These are phyloP conservation scores for Trametes maxima DNA, from an alignment of 768 basidiomycete genomes.

Conservation along the genomic window DNA sequence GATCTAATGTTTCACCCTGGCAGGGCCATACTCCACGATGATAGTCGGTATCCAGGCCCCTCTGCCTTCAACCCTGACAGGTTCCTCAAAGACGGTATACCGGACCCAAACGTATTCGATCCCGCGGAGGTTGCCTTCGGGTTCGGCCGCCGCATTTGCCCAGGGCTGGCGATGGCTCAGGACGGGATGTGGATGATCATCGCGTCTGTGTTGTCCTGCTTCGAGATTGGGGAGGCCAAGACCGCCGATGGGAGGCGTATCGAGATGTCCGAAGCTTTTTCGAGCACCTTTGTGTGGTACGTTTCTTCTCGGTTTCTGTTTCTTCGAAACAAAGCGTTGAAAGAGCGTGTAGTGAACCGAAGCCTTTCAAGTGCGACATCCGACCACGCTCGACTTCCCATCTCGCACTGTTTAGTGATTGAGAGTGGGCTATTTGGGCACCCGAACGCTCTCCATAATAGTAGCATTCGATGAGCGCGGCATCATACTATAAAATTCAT, in stretches of 20 bases:
- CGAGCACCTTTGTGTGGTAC: conserved; percentile 35
- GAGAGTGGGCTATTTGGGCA: background rate
- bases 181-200: conserved; percentile 29
- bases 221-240: conserved; percentile 21
- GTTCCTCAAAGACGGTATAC: conserved; percentile 22
- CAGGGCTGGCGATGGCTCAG: conserved; percentile 28
- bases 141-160: conserved; percentile 30
- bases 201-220: conserved; percentile 24
- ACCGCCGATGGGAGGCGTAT: conserved; percentile 23
- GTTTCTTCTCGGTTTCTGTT: background rate
- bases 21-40: conserved; percentile 51
- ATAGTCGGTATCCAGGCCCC: conserved; percentile 37
- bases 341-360: conserved; percentile 4
- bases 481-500: background rate
- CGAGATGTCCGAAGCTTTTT: conserved; percentile 38
- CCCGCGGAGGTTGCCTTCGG: conserved; percentile 21
- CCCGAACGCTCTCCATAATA: too few relatives aligned
- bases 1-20: background rate
- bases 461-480: too few relatives aligned
- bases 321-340: background rate
- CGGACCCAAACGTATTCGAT: conserved; percentile 1
- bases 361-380: conserved; percentile 13
- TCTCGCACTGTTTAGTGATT: background rate
- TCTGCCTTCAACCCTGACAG: conserved; percentile 38
- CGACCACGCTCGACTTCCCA: conserved; percentile 3